Percentiles rank a stretch among this genome's conserved stretches.
phyloP scores from a whole-genome alignment of 2,329 filamentous ascomycete genomes.

The Penicillium fuscoglaucum region DNA sequence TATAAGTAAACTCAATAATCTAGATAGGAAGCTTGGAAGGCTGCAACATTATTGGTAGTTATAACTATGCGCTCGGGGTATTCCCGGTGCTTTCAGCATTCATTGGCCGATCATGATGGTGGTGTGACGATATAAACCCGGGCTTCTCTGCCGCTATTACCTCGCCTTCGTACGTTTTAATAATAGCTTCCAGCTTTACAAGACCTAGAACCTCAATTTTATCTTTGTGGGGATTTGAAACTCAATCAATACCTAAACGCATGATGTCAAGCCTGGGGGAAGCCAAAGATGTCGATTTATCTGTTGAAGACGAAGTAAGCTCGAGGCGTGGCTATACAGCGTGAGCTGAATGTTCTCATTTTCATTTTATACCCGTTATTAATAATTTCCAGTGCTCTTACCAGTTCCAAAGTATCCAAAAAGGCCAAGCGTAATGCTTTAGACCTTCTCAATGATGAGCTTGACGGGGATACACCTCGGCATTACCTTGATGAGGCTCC shows the following conservation, averaged over 20 bases:
- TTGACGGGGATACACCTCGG: conserved; percentile 19
- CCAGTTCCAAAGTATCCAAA: conserved; percentile 26
- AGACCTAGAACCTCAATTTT: not conserved
- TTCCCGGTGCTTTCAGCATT: not conserved
- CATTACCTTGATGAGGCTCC: conserved; percentile 14
- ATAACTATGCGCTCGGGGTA: not conserved
- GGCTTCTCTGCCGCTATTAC: not conserved
- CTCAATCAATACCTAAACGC: not conserved
- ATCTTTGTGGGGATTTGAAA: not conserved
- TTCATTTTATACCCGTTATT: not conserved
- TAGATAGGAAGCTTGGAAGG: too few relatives aligned
- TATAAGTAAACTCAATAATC: too few relatives aligned
- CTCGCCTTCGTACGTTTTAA: not conserved
- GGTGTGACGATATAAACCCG: not conserved
- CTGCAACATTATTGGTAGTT: not conserved
- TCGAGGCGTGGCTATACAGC: conserved; percentile 24
- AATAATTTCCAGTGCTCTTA: conserved; percentile 10
- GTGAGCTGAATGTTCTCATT: conserved; percentile 8
- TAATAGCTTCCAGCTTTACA: not conserved
- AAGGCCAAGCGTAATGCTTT: conserved; percentile 29
- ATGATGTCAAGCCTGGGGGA: conserved; percentile 16
- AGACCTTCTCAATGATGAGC: conserved; percentile 24
- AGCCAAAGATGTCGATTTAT: conserved; percentile 12
- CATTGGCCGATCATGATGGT: not conserved
- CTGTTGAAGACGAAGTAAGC: conserved; percentile 20